A percentile compares a stretch with the other conserved stretches of the same genome.
Evolutionary conservation across 352 stramenopile genomes (phyloP).

Genomic region (Phytopythium ostracodes): DNA sequence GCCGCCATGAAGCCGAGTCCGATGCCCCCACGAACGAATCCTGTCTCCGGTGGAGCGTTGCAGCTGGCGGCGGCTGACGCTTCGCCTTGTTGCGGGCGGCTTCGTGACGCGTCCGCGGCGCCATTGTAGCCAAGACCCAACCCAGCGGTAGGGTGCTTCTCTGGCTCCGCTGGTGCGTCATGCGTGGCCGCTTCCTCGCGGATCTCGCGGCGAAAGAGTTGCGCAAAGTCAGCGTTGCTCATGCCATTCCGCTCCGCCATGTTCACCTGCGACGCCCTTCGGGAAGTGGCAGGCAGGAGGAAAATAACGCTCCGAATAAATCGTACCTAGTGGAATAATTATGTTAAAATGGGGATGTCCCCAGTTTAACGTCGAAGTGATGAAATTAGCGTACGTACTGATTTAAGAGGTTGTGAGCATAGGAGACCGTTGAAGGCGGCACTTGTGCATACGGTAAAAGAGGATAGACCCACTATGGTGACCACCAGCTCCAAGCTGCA

Average conservation of each 20-base stretch:
- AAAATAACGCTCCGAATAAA: neutral
- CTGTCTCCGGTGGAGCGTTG: neutral
- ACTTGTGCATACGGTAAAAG: too few relatives aligned
- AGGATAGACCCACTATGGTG: too few relatives aligned
- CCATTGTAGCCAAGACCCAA: neutral
- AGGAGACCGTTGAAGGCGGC: too few relatives aligned
- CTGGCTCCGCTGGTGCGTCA: neutral
- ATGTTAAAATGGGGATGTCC: too few relatives aligned
- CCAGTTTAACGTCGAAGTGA: too few relatives aligned
- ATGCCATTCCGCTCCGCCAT: constrained; percentile 15
- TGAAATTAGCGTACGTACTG: too few relatives aligned
- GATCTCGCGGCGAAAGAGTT: constrained; percentile 55
- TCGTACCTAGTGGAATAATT: neutral
- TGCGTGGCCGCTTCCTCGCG: constrained; percentile 11
- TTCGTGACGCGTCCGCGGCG: neutral
- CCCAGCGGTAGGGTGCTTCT: neutral
- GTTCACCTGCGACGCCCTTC: constrained; percentile 9
- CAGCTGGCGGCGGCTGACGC: too few relatives aligned
- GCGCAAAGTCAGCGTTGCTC: constrained; percentile 78
- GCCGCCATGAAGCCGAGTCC: neutral
- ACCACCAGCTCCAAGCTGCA: too few relatives aligned
- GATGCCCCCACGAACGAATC: neutral
- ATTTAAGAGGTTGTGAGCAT: too few relatives aligned
- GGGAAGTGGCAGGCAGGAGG: neutral
- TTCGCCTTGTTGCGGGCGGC: neutral